A percentile compares a stretch with the other conserved stretches of the same genome.
Evolutionary conservation across 2,329 filamentous ascomycete species (phyloP).

Genomic region (Davidsoniella neocaledoniae): DNA sequence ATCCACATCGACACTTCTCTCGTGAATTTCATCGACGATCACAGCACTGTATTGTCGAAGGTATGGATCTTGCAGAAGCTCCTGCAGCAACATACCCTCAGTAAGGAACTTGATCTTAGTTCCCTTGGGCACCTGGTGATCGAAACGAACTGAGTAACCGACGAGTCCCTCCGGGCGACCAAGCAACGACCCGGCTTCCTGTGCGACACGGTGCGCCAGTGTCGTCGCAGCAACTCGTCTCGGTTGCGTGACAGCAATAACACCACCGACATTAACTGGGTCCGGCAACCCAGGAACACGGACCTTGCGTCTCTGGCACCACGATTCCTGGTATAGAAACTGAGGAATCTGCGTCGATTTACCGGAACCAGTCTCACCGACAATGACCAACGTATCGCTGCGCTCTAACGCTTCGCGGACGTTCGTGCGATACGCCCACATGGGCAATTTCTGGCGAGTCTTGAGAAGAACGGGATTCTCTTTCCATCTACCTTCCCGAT

Average conservation of each 20-base stretch:
- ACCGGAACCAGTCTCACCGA: constrained; percentile 89
- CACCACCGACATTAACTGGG: constrained; percentile 47
- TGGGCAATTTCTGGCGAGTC: constrained; percentile 54
- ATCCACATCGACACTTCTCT: constrained; percentile 88
- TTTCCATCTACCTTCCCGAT: constrained; percentile 7
- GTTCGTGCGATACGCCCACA: constrained; percentile 56
- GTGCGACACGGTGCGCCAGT: constrained; percentile 70
- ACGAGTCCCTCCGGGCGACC: constrained; percentile 34
- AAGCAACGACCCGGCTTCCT: constrained; percentile 47
- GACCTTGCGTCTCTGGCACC: constrained; percentile 51
- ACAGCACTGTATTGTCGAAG: constrained; percentile 76
- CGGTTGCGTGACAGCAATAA: constrained; percentile 91
- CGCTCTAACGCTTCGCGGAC: constrained; percentile 46
- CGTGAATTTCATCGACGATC: constrained; percentile 92
- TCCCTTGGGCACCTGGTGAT: constrained; percentile 66
- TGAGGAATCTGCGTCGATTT: constrained; percentile 96
- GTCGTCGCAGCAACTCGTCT: constrained; percentile 86
- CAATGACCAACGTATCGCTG: constrained; percentile 63
- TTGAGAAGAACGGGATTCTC: constrained; percentile 23
- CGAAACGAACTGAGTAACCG: constrained; percentile 90
- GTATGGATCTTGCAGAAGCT: constrained; percentile 71
- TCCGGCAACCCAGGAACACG: constrained; percentile 7
- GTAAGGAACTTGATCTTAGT: constrained; percentile 86
- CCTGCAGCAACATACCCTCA: constrained; percentile 89
- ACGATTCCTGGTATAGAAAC: constrained; percentile 61